Percentiles rank a stretch among this genome's conserved stretches.
These are phyloP conservation scores for Medicago ruthenica DNA, from an alignment of 306 rosid genomes.

Conservation along the genomic window DNA sequence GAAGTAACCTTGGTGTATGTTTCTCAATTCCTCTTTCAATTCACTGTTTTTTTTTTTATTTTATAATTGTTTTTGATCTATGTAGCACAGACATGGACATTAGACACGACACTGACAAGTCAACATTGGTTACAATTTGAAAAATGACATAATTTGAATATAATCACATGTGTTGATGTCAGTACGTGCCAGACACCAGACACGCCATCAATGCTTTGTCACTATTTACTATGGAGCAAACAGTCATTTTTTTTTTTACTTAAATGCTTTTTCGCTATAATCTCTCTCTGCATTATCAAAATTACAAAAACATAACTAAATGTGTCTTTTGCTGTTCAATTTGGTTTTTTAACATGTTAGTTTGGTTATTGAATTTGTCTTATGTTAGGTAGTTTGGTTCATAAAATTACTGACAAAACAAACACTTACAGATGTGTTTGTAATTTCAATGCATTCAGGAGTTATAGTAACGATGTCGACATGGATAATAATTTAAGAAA, in stretches of 20 bases:
- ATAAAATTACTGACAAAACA: no score
- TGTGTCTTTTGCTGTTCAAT: no score
- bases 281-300: background rate
- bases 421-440: background rate
- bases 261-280: background rate
- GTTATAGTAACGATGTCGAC: background rate
- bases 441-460: background rate
- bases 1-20: constrained; percentile 90
- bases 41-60: background rate
- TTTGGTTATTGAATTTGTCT: background rate
- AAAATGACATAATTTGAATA: no score
- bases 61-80: background rate
- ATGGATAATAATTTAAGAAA: no score
- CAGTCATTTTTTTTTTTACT: background rate
- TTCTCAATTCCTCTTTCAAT: constrained; percentile 2
- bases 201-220: background rate
- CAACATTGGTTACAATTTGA: no score
- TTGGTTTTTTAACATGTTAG: background rate
- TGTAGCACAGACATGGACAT: no score
- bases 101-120: no score
- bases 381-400: background rate
- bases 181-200: no score
- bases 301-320: no score
- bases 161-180: no score
- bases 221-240: no score